Percentiles rank a stretch among this genome's conserved stretches.
Evolutionary conservation across 768 basidiomycete genomes (phyloP).

Genomic region (Strobilomyces confusus): DNA sequence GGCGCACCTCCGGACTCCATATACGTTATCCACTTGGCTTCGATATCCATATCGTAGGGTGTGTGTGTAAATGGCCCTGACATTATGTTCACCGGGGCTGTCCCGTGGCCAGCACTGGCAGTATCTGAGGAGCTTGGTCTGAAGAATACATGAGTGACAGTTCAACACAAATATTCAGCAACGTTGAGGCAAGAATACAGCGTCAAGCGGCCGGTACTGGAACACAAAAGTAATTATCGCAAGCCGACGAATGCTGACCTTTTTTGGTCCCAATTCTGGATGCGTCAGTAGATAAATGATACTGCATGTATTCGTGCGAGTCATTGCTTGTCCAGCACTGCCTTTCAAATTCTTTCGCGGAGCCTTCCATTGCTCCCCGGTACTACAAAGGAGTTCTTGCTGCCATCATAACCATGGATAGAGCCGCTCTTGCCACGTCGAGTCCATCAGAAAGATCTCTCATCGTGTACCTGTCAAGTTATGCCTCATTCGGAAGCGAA

Average conservation of each 20-base stretch:
- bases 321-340: conserved; percentile 14
- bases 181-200: neutral
- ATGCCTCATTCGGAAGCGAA: conserved; percentile 9
- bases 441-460: conserved; percentile 12
- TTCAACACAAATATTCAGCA: neutral
- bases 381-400: too few relatives aligned
- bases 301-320: neutral
- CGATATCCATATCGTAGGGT: too few relatives aligned
- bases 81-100: neutral
- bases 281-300: too few relatives aligned
- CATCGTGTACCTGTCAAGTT: conserved; percentile 4
- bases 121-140: conserved; percentile 5
- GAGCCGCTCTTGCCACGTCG: neutral
- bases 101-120: neutral
- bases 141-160: conserved; percentile 12
- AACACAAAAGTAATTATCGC: conserved; percentile 16
- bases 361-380: conserved; percentile 2
- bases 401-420: fast-evolving
- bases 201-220: conserved; percentile 17
- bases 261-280: too few relatives aligned
- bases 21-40: too few relatives aligned
- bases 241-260: too few relatives aligned
- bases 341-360: conserved; percentile 23
- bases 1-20: conserved; percentile 7
- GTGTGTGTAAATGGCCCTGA: neutral